phyloP scores from a whole-genome alignment of 345 rosid species.

The Euphorbia pulcherrima region DNA sequence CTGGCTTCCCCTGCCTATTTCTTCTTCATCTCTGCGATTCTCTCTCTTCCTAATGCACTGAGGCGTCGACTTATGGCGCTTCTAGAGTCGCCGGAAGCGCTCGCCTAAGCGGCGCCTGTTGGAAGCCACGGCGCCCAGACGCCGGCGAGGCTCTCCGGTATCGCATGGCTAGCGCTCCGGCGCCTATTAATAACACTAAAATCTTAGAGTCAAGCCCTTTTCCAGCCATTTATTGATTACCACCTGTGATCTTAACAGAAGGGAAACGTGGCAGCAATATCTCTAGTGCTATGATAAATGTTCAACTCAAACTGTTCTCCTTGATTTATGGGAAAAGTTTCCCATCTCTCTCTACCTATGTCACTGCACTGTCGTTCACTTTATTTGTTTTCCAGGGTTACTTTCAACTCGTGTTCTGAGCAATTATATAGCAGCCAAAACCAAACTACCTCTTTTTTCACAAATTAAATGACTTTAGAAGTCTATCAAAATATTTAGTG shows the following conservation, averaged over 20 bases:
- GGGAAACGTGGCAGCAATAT: background rate
- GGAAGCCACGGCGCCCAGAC: too few species aligned
- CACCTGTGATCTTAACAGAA: background rate
- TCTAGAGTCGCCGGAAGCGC: too few species aligned
- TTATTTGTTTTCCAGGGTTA: background rate
- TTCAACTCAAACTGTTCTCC: background rate
- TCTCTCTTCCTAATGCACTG: too few species aligned
- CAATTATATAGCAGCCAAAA: background rate
- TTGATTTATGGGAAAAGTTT: background rate
- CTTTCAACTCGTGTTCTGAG: background rate
- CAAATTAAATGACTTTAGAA: background rate
- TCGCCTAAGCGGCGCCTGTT: too few species aligned
- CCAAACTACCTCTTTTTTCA: background rate
- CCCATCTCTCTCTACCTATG: background rate
- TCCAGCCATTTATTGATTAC: background rate
- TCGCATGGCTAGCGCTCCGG: too few species aligned
- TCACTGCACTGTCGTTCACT: too few species aligned
- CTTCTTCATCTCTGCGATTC: too few species aligned
- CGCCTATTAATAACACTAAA: too few species aligned
- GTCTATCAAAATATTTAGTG: background rate
- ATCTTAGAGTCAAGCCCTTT: background rate
- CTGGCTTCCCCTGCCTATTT: too few species aligned
- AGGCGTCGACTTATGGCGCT: too few species aligned
- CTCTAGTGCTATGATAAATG: too few species aligned
- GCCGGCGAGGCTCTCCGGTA: too few species aligned